These are phyloP conservation scores for Chlamydomonas asymmetrica DNA, from an alignment of 139 green algal species.

Conservation along the genomic window DNA sequence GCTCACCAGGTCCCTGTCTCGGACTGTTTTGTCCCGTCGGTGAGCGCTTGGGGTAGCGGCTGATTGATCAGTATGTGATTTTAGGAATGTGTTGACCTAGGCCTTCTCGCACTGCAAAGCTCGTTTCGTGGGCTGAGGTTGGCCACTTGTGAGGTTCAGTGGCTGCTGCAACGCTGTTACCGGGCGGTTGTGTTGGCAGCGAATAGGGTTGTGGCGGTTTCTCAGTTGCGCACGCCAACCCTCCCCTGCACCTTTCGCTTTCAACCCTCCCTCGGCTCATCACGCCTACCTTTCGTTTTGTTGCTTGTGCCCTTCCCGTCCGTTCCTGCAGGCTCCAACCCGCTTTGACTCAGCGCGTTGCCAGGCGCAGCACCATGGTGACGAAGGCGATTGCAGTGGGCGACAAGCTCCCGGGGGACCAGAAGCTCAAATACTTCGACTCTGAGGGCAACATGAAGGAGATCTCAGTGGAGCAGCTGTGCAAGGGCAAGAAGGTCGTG, in stretches of 20 bases:
- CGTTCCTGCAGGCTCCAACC: not conserved
- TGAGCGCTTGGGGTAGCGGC: too few relatives aligned
- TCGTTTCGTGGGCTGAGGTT: too few relatives aligned
- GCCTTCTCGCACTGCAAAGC: too few relatives aligned
- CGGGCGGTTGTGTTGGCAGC: not conserved
- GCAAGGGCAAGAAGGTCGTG: constrained; percentile 93
- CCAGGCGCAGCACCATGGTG: not conserved
- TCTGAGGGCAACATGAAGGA: constrained; percentile 89
- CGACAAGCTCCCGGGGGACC: constrained; percentile 50
- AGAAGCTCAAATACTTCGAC: constrained; percentile 69
- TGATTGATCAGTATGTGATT: too few relatives aligned
- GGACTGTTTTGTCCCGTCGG: too few relatives aligned
- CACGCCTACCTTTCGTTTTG: too few relatives aligned
- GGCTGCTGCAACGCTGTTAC: not conserved
- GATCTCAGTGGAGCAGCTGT: constrained; percentile 74
- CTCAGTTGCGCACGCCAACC: not conserved
- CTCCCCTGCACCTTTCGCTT: not conserved
- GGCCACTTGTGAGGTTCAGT: not conserved
- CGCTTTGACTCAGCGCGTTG: not conserved
- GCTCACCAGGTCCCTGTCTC: too few relatives aligned
- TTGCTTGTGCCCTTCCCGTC: not conserved
- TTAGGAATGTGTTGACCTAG: too few relatives aligned
- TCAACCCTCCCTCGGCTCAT: too few relatives aligned
- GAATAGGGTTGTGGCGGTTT: not conserved
- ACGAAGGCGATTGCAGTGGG: constrained; percentile 45